Conservation (phyloP, 2,329 filamentous ascomycete genomes). For the Penicillium psychrosexuale region DNA sequence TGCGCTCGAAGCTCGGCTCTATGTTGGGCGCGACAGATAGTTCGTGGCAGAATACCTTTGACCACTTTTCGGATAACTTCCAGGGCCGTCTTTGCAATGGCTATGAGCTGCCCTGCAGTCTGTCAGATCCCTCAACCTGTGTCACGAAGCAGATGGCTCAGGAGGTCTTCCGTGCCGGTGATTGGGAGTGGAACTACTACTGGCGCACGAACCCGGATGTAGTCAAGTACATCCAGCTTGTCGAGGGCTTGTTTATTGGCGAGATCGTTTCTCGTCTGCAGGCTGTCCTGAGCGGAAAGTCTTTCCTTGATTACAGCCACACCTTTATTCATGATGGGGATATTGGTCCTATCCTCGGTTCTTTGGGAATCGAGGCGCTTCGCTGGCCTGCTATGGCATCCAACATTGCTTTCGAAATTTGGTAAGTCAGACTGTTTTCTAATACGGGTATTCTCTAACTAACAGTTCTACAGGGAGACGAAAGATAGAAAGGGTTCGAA, state of each 20-base stretch:
- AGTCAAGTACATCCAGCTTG: conserved; percentile 37
- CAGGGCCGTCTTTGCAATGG: conserved; percentile 42
- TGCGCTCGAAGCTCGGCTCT: conserved; percentile 30
- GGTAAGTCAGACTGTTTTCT: conserved; percentile 21
- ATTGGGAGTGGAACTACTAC: conserved; percentile 45
- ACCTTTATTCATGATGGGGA: conserved; percentile 41
- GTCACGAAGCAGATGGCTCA: conserved; percentile 34
- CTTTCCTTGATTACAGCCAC: conserved; percentile 33
- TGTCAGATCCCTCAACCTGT: conserved; percentile 27
- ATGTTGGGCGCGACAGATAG: conserved; percentile 32
- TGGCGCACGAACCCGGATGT: conserved; percentile 37
- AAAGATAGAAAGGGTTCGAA: not conserved
- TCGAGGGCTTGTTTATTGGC: conserved; percentile 39
- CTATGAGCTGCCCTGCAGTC: conserved; percentile 35
- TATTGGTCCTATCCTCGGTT: conserved; percentile 35
- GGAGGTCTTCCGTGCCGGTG: conserved; percentile 41
- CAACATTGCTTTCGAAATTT: conserved; percentile 41
- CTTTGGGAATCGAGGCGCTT: conserved; percentile 35
- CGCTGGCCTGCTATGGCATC: conserved; percentile 43
- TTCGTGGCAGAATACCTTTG: conserved; percentile 37
- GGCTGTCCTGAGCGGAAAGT: conserved; percentile 24
- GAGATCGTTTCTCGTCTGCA: conserved; percentile 35
- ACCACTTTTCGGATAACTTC: conserved; percentile 43
- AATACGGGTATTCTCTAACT: not conserved
- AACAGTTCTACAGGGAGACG: conserved; percentile 10